phyloP scores from a whole-genome alignment of 768 basidiomycete genomes.

The Harrya chromipes region DNA sequence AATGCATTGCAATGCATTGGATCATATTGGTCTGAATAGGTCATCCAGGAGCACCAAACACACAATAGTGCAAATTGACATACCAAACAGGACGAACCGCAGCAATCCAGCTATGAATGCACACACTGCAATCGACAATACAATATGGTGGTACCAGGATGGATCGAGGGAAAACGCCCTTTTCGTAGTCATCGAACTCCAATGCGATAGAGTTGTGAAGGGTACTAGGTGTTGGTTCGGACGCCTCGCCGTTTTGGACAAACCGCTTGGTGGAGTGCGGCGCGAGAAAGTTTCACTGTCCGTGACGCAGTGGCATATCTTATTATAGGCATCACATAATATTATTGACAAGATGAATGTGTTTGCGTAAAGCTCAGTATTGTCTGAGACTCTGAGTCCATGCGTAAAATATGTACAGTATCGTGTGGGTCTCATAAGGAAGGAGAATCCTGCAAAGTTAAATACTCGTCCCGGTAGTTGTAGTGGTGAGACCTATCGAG shows the following conservation, averaged over 20 bases:
- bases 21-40: slow-evolving; percentile 60
- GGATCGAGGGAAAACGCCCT: slow-evolving; percentile 38
- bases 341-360: no score
- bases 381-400: slow-evolving; percentile 15
- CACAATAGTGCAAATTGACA: slow-evolving; percentile 13
- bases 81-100: slow-evolving; percentile 45
- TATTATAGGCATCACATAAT: no score
- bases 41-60: slow-evolving; percentile 1
- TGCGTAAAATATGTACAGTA: slow-evolving; percentile 1
- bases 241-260: background rate
- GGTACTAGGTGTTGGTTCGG: background rate
- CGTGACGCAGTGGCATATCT: no score
- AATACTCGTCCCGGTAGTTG: slow-evolving; percentile 30
- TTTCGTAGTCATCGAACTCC: slow-evolving; percentile 23
- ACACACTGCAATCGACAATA: slow-evolving; percentile 36
- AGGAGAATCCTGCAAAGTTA: slow-evolving; percentile 4
- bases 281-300: background rate
- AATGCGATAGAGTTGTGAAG: background rate
- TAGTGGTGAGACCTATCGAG: slow-evolving; percentile 27
- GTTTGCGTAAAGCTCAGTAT: background rate
- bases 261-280: background rate
- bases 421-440: background rate
- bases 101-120: slow-evolving; percentile 44
- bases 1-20: slow-evolving; percentile 70
- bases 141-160: slow-evolving; percentile 51